Percentiles rank a stretch among this genome's conserved stretches.
phyloP scores from a whole-genome alignment of 2,329 filamentous ascomycete genomes.

The Cadophora malorum region DNA sequence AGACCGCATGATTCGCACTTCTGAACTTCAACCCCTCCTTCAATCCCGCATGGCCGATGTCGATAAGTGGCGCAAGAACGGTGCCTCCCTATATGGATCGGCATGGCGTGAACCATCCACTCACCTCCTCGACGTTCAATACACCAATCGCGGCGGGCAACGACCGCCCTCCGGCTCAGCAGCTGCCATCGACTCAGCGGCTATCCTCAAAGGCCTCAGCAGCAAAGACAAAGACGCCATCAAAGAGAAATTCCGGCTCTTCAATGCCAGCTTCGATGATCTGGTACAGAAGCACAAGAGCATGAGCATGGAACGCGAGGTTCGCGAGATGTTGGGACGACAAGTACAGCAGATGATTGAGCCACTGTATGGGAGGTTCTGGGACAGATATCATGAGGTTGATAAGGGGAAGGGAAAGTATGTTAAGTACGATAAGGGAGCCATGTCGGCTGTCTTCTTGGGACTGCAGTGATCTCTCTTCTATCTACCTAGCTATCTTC shows the following conservation, averaged over 20 bases:
- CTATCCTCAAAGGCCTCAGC: conserved; percentile 81
- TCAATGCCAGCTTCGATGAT: conserved; percentile 91
- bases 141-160: conserved; percentile 72
- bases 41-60: conserved; percentile 69
- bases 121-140: conserved; percentile 87
- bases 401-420: conserved; percentile 99
- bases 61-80: conserved; percentile 88
- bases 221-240: conserved; percentile 96
- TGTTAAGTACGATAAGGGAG: conserved; percentile 92
- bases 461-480: conserved; percentile 27
- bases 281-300: conserved; percentile 82
- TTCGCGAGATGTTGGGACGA: conserved; percentile 77
- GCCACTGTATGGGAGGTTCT: conserved; percentile 92
- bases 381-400: conserved; percentile 95
- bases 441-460: conserved; percentile 68
- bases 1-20: conserved; percentile 82
- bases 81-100: conserved; percentile 80
- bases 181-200: conserved; percentile 72
- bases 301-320: conserved; percentile 90
- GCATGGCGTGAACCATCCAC: conserved; percentile 88
- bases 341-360: conserved; percentile 93
- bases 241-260: conserved; percentile 93
- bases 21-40: conserved; percentile 77
- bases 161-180: conserved; percentile 76
- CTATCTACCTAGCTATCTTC: neutral